These are phyloP conservation scores for Tolypocladium tundrense DNA, from an alignment of 2,329 filamentous ascomycete genomes.

Conservation along the genomic window DNA sequence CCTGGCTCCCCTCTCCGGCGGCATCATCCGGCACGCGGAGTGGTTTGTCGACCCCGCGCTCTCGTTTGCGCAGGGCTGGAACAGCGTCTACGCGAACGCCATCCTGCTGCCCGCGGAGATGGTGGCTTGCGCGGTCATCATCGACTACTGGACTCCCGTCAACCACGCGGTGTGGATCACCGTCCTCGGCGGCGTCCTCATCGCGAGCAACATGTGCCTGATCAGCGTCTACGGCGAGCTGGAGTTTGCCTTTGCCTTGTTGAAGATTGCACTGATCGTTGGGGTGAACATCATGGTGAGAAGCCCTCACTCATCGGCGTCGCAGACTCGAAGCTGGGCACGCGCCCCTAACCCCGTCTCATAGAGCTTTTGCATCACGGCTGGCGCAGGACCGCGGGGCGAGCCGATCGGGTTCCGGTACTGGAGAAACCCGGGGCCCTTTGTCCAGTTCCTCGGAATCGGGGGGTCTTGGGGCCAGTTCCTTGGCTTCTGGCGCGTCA, in stretches of 20 bases:
- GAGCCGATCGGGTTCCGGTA: constrained; percentile 52
- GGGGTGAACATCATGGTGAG: constrained; percentile 54
- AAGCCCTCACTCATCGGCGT: too few species aligned
- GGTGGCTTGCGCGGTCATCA: constrained; percentile 42
- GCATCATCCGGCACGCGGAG: constrained; percentile 51
- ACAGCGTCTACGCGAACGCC: constrained; percentile 39
- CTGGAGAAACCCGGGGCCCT: constrained; percentile 48
- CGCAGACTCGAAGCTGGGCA: too few species aligned
- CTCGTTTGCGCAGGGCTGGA: constrained; percentile 44
- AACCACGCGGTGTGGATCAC: constrained; percentile 46
- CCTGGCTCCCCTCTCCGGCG: constrained; percentile 49
- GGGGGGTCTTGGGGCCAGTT: constrained; percentile 41
- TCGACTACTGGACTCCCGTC: constrained; percentile 30
- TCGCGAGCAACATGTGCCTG: constrained; percentile 44
- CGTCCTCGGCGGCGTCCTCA: constrained; percentile 40
- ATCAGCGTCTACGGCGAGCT: constrained; percentile 49
- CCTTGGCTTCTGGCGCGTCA: constrained; percentile 28
- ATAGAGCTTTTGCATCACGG: constrained; percentile 5
- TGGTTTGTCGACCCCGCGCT: constrained; percentile 48
- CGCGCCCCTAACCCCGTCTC: too few species aligned
- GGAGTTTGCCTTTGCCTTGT: constrained; percentile 45
- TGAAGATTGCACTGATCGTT: constrained; percentile 47
- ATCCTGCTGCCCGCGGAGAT: constrained; percentile 43
- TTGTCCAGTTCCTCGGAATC: constrained; percentile 33
- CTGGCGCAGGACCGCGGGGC: constrained; percentile 17